Evolutionary conservation across 257 asterid species (phyloP), one percentile per base, ranked within the genome.

Genomic region (Solanum sparsipilum): DNA sequence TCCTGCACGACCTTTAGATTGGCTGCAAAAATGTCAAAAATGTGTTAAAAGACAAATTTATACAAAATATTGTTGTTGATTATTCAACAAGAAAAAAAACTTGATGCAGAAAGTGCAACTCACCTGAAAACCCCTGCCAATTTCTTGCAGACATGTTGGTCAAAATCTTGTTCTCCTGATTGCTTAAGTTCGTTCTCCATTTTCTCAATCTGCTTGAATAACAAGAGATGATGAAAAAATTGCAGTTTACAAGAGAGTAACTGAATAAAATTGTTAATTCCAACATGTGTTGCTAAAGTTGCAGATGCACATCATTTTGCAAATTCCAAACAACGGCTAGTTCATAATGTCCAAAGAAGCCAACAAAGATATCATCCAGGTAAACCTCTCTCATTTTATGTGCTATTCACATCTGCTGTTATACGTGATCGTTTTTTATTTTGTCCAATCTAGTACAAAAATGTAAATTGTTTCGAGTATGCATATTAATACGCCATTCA

Each of bases 1-100:
- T 89, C 98, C 98, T n/a, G 97, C 96, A 87, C 99, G 99, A 23
- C 93, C 95, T 84, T 92, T 94, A 15, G 97, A 95, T 27, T 93
- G 93, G 84, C 99, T 97, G 91, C 90, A 90, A 85, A 89, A 83
- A 90, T 81, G 86, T 21, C 27, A 87, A 91, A 58, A 56, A 3
- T 56, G 32, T 38, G 71, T 46, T 18, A 68, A 70, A 75, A 39
- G 68, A 52, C 48, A 72, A 23, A 52, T 34, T 21, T 15, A 38
- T 36, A 48, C 21, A 52, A 70, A 46, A 29, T n/a, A 52, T 20
- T 74, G 38, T 52, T 58, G 82, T 86, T 73, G 88, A 86, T 27
- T 74, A 74, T 70, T 27, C 73, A 86, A 74, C 82, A 73, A 65
- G 52, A 74, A 73, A 86, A 9, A 35, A 31, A 86, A 48, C 34